Evolutionary conservation across 1,284 basidiomycete genomes (phyloP).

Genomic region (Microbotryum silenes-acaulis): DNA sequence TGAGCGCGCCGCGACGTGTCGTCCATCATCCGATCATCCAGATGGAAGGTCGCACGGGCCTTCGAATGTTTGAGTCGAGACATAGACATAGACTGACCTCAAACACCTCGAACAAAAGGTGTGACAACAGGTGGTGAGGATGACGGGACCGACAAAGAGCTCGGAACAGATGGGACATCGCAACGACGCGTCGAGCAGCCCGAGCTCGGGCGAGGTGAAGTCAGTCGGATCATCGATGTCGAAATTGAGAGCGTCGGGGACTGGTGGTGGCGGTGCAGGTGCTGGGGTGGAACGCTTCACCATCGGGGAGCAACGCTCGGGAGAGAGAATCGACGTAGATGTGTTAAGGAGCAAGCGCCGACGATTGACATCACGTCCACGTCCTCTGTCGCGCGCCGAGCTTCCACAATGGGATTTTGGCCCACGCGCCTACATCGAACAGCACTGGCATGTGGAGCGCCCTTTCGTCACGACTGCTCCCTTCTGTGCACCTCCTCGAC

Average conservation of each 20-base stretch:
- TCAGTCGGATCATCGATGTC: conserved; percentile 59
- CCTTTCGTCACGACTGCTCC: no score
- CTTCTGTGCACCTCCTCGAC: no score
- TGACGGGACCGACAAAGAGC: conserved; percentile 59
- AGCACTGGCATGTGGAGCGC: no score
- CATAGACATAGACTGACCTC: conserved; percentile 9
- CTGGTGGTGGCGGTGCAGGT: background rate
- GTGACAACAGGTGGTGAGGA: conserved; percentile 57
- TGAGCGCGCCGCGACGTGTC: background rate
- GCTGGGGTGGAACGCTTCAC: background rate
- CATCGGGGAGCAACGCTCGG: no score
- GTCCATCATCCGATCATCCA: background rate
- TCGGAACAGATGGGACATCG: conserved; percentile 65
- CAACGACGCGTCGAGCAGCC: conserved; percentile 54
- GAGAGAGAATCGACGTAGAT: no score
- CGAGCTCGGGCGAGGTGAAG: conserved; percentile 55
- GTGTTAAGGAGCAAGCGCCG: background rate
- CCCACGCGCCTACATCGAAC: no score
- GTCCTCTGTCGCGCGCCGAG: no score
- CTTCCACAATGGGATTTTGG: no score
- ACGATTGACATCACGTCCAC: no score
- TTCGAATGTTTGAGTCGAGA: no score
- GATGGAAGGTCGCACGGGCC: background rate
- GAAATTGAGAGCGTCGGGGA: background rate
- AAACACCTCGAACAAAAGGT: conserved; percentile 66